Evolutionary conservation across 371 early-diverging fungal species (phyloP).

Genomic region (Chytridium lagenaria): DNA sequence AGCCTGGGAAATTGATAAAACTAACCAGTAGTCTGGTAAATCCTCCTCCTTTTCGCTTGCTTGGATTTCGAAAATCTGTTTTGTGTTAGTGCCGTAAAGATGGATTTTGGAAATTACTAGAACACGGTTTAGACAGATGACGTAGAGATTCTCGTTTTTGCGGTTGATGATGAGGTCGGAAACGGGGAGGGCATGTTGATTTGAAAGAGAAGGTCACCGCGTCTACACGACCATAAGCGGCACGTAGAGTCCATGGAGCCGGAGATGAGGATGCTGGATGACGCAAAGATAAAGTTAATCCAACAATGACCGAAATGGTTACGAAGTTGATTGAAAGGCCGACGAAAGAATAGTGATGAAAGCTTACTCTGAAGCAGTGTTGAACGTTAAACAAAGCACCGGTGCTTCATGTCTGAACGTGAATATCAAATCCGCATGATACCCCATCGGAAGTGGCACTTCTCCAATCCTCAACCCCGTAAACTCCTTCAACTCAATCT

Average conservation of each 20-base stretch:
- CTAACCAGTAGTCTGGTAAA: constrained; percentile 52
- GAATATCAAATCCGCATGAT: constrained; percentile 59
- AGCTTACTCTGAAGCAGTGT: constrained; percentile 51
- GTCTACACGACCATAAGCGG: constrained; percentile 59
- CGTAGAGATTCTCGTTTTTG: constrained; percentile 43
- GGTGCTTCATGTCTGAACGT: constrained; percentile 61
- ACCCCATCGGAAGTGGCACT: constrained; percentile 52
- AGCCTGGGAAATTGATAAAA: neutral
- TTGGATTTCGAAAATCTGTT: constrained; percentile 49
- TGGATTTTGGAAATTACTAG: constrained; percentile 47
- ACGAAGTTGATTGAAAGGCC: neutral
- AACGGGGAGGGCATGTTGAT: constrained; percentile 61
- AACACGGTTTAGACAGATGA: constrained; percentile 53
- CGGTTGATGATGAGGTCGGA: constrained; percentile 39
- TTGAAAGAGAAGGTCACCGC: constrained; percentile 64
- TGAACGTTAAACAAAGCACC: constrained; percentile 53
- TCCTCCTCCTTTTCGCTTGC: constrained; percentile 54
- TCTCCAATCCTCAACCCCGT: constrained; percentile 49
- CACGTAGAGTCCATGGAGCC: constrained; percentile 62
- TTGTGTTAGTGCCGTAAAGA: neutral
- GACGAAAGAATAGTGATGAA: too few relatives aligned
- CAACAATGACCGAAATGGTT: neutral
- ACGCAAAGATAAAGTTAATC: neutral
- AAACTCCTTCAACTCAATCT: constrained; percentile 40
- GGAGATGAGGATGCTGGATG: constrained; percentile 58